Conservation (phyloP, 2,329 filamentous ascomycete genomes). For the Scleromitrula shiraiana region DNA sequence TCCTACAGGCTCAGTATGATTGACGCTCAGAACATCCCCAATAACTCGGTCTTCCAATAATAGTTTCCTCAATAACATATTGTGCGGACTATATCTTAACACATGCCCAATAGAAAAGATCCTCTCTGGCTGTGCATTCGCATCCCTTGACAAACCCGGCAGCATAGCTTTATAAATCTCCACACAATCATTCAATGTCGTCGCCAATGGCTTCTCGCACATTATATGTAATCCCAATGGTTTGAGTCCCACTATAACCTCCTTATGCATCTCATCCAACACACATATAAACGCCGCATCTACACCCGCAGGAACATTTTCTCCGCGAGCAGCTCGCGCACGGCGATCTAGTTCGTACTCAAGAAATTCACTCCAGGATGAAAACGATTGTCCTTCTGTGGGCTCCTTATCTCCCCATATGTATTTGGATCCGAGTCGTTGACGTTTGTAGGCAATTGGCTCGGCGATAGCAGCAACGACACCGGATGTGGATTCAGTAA, state of each 20-base stretch:
- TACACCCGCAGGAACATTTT: slow-evolving; percentile 34
- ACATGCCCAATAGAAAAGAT: slow-evolving; percentile 94
- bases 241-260: slow-evolving; percentile 68
- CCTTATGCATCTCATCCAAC: slow-evolving; percentile 79
- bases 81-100: slow-evolving; percentile 86
- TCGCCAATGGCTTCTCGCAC: slow-evolving; percentile 91
- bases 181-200: slow-evolving; percentile 69
- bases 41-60: slow-evolving; percentile 68
- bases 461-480: slow-evolving; percentile 74
- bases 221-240: slow-evolving; percentile 71
- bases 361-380: slow-evolving; percentile 69
- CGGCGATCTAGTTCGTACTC: slow-evolving; percentile 60
- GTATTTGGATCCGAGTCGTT: slow-evolving; percentile 59
- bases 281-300: slow-evolving; percentile 64
- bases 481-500: slow-evolving; percentile 56
- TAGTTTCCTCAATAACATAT: slow-evolving; percentile 72
- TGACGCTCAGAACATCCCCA: slow-evolving; percentile 76
- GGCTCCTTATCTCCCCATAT: slow-evolving; percentile 57
- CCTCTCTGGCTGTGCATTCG: slow-evolving; percentile 29
- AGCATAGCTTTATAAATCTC: slow-evolving; percentile 57
- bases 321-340: slow-evolving; percentile 40
- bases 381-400: slow-evolving; percentile 59
- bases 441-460: slow-evolving; percentile 68
- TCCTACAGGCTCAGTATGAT: slow-evolving; percentile 90
- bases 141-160: slow-evolving; percentile 29